A percentile compares a stretch with the other conserved stretches of the same genome.
phyloP scores from a whole-genome alignment of 208 protist genomes.

The Leishmania gerbilli region DNA sequence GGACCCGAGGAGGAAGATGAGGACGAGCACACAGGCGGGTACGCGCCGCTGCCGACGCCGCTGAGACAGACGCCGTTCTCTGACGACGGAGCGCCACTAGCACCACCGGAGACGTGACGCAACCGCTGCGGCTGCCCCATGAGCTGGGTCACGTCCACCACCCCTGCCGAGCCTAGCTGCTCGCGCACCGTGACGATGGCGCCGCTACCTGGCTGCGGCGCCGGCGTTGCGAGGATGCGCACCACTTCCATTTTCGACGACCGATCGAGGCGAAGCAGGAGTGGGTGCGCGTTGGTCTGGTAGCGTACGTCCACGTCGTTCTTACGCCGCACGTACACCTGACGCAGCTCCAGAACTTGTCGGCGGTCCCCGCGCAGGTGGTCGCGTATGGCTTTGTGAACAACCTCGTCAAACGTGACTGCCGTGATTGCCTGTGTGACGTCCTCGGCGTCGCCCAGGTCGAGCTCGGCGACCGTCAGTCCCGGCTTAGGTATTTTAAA shows the following conservation, averaged over 20 bases:
- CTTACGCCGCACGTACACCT: constrained; percentile 72
- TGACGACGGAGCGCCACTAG: constrained; percentile 7
- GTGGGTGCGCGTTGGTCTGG: constrained; percentile 71
- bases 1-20: constrained; percentile 52
- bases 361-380: constrained; percentile 67
- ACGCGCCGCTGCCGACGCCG: constrained; percentile 11
- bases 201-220: constrained; percentile 16
- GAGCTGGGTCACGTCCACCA: constrained; percentile 64
- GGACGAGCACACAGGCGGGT: constrained; percentile 38
- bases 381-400: constrained; percentile 68
- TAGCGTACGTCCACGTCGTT: constrained; percentile 74
- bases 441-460: constrained; percentile 73
- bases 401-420: constrained; percentile 74
- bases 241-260: constrained; percentile 76
- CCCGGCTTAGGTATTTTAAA: constrained; percentile 66
- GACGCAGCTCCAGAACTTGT: constrained; percentile 76
- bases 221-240: constrained; percentile 49
- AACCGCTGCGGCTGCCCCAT: constrained; percentile 14
- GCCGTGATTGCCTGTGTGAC: constrained; percentile 68
- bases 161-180: constrained; percentile 37
- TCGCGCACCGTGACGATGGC: constrained; percentile 62
- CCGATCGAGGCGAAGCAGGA: constrained; percentile 71
- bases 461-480: constrained; percentile 64
- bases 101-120: neutral
- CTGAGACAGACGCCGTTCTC: constrained; percentile 21